Percentiles rank a stretch among this genome's conserved stretches.
Evolutionary conservation across 73 alveolate species (phyloP).

Genomic region (Stentor roeselii): DNA sequence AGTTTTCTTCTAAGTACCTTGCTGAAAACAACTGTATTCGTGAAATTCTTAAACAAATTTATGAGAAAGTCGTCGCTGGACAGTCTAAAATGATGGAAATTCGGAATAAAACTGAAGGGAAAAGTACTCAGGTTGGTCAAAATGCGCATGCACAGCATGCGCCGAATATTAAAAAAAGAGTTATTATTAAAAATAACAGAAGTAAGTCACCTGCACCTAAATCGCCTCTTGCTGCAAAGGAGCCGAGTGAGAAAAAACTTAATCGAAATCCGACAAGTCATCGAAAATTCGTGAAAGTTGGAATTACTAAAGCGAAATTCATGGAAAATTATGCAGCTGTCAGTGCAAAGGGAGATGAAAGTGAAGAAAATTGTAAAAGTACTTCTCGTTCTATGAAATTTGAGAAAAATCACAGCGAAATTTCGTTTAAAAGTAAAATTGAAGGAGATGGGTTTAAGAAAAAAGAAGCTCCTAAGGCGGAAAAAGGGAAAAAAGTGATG

Average conservation of each 20-base stretch:
- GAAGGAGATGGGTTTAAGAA: neutral
- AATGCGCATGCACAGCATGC: neutral
- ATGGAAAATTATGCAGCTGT: neutral
- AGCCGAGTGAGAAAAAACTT: neutral
- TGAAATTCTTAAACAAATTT: neutral
- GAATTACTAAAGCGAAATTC: neutral
- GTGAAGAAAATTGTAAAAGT: neutral
- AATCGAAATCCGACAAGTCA: neutral
- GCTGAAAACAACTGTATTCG: neutral
- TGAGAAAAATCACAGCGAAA: neutral
- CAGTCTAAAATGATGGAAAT: too few species aligned
- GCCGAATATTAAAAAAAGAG: neutral
- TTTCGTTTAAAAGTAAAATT: neutral
- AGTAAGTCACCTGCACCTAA: neutral
- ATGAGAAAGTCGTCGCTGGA: neutral
- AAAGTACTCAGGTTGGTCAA: too few species aligned
- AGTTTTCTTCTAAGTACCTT: neutral
- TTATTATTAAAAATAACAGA: too few species aligned
- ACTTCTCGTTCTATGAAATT: neutral
- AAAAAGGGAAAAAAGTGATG: neutral
- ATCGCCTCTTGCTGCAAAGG: neutral
- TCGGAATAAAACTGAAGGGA: too few species aligned
- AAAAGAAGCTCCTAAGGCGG: neutral
- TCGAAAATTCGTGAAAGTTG: neutral
- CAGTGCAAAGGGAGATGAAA: neutral